A percentile compares a stretch with the other conserved stretches of the same genome.
Evolutionary conservation across 139 green algal genomes (phyloP).

Genomic region (Zygnema circumcarinatum): DNA sequence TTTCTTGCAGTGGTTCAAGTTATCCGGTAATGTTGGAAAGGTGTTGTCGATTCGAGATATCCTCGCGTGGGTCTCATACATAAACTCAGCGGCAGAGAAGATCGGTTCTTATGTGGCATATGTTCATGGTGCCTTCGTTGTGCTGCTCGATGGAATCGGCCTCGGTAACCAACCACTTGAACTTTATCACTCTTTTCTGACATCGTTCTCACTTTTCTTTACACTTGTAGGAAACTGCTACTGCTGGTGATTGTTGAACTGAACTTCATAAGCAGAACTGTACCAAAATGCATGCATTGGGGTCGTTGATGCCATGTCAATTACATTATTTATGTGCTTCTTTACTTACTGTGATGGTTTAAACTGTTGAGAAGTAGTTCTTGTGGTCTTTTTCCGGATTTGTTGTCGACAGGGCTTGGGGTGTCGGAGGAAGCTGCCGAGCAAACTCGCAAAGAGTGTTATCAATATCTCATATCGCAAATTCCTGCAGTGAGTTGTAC

Average conservation of each 20-base stretch:
- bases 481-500: conserved; percentile 58
- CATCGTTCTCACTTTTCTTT: no score
- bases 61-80: conserved; percentile 87
- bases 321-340: no score
- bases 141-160: conserved; percentile 92
- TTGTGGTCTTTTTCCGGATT: no score
- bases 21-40: neutral
- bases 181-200: no score
- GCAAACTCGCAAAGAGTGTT: conserved; percentile 66
- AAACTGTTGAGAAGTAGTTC: no score
- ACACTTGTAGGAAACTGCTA: no score
- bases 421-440: conserved; percentile 37
- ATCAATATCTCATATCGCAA: conserved; percentile 68
- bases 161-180: conserved; percentile 66
- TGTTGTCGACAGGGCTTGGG: conserved; percentile 37
- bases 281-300: no score
- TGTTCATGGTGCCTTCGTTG: conserved; percentile 87
- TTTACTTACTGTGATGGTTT: no score
- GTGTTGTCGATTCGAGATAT: conserved; percentile 89
- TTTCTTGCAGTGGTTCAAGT: conserved; percentile 53
- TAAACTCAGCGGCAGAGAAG: conserved; percentile 67
- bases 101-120: conserved; percentile 76
- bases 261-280: no score
- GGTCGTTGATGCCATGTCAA: no score
- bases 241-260: no score